Evolutionary conservation across 2,329 filamentous ascomycete species (phyloP).

Genomic region (Tolypocladium sp.): DNA sequence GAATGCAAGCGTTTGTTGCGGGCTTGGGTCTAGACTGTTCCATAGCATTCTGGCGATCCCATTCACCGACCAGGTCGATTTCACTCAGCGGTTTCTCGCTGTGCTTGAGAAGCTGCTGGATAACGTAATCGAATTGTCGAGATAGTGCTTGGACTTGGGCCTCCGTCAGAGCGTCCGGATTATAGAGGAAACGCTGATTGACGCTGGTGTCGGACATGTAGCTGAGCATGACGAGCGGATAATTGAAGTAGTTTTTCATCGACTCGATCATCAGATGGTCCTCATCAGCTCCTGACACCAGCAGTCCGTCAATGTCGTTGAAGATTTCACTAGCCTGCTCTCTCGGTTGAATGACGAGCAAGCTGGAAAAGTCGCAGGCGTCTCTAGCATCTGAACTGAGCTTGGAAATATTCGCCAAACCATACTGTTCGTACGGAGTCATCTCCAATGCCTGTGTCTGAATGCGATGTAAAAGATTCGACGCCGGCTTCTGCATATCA

Average conservation of each 20-base stretch:
- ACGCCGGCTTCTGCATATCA: no score
- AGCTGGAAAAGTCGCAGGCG: background rate
- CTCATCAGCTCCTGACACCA: background rate
- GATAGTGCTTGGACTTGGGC: background rate
- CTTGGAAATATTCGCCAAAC: background rate
- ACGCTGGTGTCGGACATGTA: background rate
- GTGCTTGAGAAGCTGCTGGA: background rate
- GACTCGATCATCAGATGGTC: background rate
- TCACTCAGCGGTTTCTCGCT: background rate
- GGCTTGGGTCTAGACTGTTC: background rate
- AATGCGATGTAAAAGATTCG: background rate
- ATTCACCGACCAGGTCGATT: background rate
- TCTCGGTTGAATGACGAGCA: background rate
- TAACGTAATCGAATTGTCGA: background rate
- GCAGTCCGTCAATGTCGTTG: background rate
- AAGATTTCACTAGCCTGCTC: no score
- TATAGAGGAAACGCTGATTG: background rate
- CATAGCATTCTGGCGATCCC: background rate
- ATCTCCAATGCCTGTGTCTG: background rate
- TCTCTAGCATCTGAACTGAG: background rate
- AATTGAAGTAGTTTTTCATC: background rate
- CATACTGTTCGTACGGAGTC: background rate
- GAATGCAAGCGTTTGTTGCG: background rate
- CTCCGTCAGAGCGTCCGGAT: background rate
- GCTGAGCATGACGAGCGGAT: background rate